Base-by-base conservation (phyloP, 2,329 filamentous ascomycete genomes). In the Penicillium decumbens region DNA sequence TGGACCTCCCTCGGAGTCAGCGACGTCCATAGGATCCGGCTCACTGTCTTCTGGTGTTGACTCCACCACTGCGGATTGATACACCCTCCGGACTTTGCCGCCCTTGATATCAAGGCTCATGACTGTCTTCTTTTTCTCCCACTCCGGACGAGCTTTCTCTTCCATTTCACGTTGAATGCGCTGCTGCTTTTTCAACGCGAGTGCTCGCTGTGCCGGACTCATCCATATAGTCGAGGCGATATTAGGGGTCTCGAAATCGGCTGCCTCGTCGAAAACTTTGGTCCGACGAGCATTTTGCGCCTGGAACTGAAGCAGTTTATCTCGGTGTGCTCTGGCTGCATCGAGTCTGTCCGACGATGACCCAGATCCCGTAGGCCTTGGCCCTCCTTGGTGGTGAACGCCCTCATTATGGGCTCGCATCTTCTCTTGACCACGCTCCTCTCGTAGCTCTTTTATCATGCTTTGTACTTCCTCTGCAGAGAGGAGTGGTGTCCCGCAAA, bases 141-240 rank as follows among this genome's bases (percentile, higher is more conserved):
- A 95, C 54, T 95, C 91, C 0, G 90, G 89, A 44, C 81, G 77
- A 3, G 87, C 84, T 58, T 87, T 87, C 84, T 90, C 95, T 62
- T 95, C 88, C 77, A 93, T 84, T 70, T 95, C 89, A 4, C 89
- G 77, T 58, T 95, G 71, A 3, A 91, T 75, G 66, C 87, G 88
- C 71, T 95, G 90, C 71, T 95, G 91, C 50, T 84, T 80, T 70
- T 92, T 95, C 49, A 95, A 73, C 66, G 93, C 89, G 56, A 84
- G 77, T 0, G 90, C 91, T 37, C 90, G 80, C 68, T 95, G 89
- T 55, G 88, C 84, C 0, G 90, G 89, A 13, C 76, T 89, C 43
- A 89, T 87, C 90, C 90, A 95, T 73, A 93, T 85, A 59, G 81
- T 89, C 4, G 80, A 76, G 5, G 83, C 81, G 28, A 74, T 72